These are phyloP conservation scores for Trypanosomatidae sp. DNA, from an alignment of 208 protist species.

Conservation along the genomic window DNA sequence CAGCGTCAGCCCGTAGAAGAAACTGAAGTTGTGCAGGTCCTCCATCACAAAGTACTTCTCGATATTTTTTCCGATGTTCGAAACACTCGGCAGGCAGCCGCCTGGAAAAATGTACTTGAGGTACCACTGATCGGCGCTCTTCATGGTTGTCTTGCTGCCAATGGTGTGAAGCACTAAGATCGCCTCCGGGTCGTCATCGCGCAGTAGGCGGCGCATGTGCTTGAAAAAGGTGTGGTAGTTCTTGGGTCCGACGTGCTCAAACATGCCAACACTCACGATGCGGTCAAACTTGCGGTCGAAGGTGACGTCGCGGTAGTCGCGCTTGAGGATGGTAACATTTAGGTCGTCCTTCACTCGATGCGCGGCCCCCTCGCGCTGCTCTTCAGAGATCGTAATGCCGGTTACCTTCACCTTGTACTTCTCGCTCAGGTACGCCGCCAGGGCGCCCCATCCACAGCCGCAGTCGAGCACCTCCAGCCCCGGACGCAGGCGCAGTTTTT, in stretches of 20 bases:
- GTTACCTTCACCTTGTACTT: constrained; percentile 59
- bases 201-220: constrained; percentile 53
- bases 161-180: constrained; percentile 75
- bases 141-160: constrained; percentile 62
- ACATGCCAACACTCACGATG: constrained; percentile 85
- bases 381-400: constrained; percentile 74
- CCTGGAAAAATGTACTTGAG: constrained; percentile 86
- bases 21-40: constrained; percentile 64
- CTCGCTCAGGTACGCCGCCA: constrained; percentile 57
- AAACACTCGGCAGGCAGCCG: constrained; percentile 48
- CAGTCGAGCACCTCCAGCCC: constrained; percentile 74
- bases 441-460: constrained; percentile 80
- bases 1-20: constrained; percentile 57
- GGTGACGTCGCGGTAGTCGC: constrained; percentile 77
- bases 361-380: constrained; percentile 49
- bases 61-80: constrained; percentile 40
- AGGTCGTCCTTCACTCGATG: constrained; percentile 24
- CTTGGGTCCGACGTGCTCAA: constrained; percentile 81
- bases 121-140: constrained; percentile 75
- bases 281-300: constrained; percentile 53
- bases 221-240: constrained; percentile 79
- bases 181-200: constrained; percentile 53
- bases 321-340: constrained; percentile 48
- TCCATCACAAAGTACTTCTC: constrained; percentile 60
- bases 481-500: constrained; percentile 65